Conservation (phyloP, 371 early-diverging fungal genomes). For the Lichtheimia ramosa region DNA sequence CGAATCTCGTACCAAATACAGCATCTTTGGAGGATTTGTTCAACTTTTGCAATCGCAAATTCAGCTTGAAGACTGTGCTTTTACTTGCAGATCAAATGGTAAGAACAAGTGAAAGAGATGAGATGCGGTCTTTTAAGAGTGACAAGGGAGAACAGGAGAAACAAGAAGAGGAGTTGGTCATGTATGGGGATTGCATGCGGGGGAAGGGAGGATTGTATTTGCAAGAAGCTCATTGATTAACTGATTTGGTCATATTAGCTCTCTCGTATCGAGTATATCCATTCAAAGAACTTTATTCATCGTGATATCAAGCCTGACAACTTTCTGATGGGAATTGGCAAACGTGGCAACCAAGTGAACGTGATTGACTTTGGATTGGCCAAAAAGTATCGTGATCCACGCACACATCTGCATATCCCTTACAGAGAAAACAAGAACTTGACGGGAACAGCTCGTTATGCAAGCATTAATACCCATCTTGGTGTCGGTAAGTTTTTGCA, state of each 20-base stretch:
- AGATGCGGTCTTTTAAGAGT: too few species aligned
- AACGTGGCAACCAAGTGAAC: constrained; percentile 94
- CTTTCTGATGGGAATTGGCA: constrained; percentile 98
- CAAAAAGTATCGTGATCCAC: constrained; percentile 97
- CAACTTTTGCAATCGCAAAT: constrained; percentile 96
- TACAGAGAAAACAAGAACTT: constrained; percentile 98
- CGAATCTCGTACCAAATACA: constrained; percentile 13
- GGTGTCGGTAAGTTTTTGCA: constrained; percentile 79
- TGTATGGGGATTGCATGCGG: not conserved
- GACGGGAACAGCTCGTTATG: constrained; percentile 99
- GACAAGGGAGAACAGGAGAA: too few species aligned
- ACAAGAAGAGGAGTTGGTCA: too few species aligned
- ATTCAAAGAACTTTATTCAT: constrained; percentile 67
- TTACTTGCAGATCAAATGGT: constrained; percentile 98
- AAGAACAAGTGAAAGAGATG: constrained; percentile 9
- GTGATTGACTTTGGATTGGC: constrained; percentile 99
- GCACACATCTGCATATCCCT: constrained; percentile 96
- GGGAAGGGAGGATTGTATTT: not conserved
- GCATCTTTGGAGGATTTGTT: constrained; percentile 97
- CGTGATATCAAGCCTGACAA: constrained; percentile 97
- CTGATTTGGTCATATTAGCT: constrained; percentile 55
- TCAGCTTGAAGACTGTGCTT: constrained; percentile 97
- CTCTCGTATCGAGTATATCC: constrained; percentile 95
- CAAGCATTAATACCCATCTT: constrained; percentile 98
- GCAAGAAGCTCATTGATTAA: not conserved